These are phyloP conservation scores for Aspergillus brunneoviolaceus DNA, from an alignment of 2,329 filamentous ascomycete species.

Conservation along the genomic window DNA sequence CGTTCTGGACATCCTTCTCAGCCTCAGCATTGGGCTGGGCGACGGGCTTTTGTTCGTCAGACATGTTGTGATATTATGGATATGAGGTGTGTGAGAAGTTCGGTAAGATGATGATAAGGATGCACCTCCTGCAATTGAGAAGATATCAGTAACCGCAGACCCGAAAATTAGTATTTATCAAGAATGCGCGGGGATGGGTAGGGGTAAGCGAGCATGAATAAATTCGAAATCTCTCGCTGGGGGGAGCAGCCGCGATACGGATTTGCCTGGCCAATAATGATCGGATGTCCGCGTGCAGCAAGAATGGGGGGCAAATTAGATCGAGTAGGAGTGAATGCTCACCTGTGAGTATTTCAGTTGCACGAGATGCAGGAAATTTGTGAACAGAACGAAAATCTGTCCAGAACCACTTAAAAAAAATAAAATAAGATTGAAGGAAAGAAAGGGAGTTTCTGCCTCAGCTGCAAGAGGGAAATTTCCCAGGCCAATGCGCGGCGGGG, in stretches of 20 bases:
- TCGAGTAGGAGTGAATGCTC: neutral
- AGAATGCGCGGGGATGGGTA: neutral
- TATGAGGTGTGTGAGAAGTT: neutral
- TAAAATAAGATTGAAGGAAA: neutral
- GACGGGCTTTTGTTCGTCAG: slow-evolving; percentile 39
- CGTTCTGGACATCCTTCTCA: slow-evolving; percentile 48
- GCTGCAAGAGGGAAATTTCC: slow-evolving; percentile 3
- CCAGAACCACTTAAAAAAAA: neutral
- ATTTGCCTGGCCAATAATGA: slow-evolving; percentile 4
- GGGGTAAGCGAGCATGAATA: neutral
- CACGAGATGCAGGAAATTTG: neutral
- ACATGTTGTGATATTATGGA: slow-evolving; percentile 27
- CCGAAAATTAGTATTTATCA: neutral
- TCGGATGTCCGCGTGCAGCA: neutral
- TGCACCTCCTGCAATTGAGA: neutral
- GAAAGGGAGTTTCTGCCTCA: neutral
- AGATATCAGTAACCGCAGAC: neutral
- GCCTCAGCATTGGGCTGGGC: slow-evolving; percentile 40
- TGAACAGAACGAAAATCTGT: neutral
- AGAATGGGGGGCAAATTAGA: neutral
- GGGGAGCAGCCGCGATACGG: neutral
- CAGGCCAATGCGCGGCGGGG: slow-evolving; percentile 13
- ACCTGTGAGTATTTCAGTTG: neutral
- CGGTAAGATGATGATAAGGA: neutral
- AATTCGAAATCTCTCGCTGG: neutral